These are phyloP conservation scores for Diospyros kaki DNA, from an alignment of 148 eudicot species.

Conservation along the genomic window DNA sequence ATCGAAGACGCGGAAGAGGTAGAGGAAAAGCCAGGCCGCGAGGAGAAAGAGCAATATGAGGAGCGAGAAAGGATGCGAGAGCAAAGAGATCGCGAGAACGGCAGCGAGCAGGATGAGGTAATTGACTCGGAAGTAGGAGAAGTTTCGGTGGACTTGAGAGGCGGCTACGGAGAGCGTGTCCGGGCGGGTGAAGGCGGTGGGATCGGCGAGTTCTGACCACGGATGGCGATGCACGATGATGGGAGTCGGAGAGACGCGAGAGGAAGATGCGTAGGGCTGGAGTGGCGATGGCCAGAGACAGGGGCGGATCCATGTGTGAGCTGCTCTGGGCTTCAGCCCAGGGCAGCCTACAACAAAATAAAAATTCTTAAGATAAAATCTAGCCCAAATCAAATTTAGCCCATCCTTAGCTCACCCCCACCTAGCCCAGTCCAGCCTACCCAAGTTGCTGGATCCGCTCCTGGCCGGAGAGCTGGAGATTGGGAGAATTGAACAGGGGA, in stretches of 20 bases:
- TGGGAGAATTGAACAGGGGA: too few relatives aligned
- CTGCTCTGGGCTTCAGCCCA: too few relatives aligned
- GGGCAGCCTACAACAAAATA: too few relatives aligned
- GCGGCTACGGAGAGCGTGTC: slow-evolving; percentile 38
- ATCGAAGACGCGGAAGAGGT: slow-evolving; percentile 52
- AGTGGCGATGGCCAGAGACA: too few relatives aligned
- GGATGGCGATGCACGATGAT: slow-evolving; percentile 44
- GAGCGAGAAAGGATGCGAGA: slow-evolving; percentile 57
- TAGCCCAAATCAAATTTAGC: too few relatives aligned
- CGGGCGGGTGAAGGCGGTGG: slow-evolving; percentile 43
- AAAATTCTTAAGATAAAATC: too few relatives aligned
- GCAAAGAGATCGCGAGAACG: slow-evolving; percentile 45
- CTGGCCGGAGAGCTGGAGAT: too few relatives aligned
- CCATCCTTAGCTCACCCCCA: too few relatives aligned
- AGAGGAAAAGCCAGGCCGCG: slow-evolving; percentile 58
- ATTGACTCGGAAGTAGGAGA: slow-evolving; percentile 54
- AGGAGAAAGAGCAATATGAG: slow-evolving; percentile 35
- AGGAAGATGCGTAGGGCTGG: slow-evolving; percentile 42
- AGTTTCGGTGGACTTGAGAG: slow-evolving; percentile 40
- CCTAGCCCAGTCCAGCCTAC: too few relatives aligned
- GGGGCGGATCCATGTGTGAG: too few relatives aligned
- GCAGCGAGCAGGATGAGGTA: slow-evolving; percentile 37
- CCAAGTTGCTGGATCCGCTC: too few relatives aligned
- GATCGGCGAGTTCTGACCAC: slow-evolving; percentile 48
- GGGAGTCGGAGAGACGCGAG: slow-evolving; percentile 25